These are phyloP conservation scores for Byssoonygena ceratinophila DNA, from an alignment of 2,329 filamentous ascomycete genomes.

Conservation along the genomic window DNA sequence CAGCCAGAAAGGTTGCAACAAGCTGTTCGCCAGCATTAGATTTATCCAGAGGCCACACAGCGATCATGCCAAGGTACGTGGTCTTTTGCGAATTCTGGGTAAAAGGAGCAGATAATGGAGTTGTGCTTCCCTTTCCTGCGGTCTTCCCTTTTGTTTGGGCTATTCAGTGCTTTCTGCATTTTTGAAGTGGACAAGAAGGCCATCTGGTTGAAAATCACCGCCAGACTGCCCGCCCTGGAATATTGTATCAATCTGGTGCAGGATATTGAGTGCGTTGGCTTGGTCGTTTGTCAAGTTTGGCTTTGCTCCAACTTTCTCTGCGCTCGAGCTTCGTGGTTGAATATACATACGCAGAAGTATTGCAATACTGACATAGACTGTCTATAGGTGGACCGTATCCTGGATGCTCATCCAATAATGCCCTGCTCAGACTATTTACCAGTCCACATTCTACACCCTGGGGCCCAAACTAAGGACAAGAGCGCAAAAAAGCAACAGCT, in stretches of 20 bases:
- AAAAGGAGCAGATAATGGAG: too few species aligned
- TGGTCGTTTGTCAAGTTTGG: too few species aligned
- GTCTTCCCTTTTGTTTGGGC: too few species aligned
- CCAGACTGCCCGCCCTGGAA: too few species aligned
- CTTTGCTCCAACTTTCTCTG: too few species aligned
- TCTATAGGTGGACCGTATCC: neutral
- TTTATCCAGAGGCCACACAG: neutral
- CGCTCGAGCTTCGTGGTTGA: too few species aligned
- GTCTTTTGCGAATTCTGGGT: neutral
- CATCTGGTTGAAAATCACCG: too few species aligned
- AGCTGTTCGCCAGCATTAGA: neutral
- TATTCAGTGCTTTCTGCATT: neutral
- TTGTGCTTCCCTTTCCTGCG: neutral
- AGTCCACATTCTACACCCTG: neutral
- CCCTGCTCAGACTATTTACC: conserved; percentile 9
- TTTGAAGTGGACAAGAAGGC: too few species aligned
- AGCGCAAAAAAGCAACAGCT: conserved; percentile 2
- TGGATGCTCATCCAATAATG: conserved; percentile 2
- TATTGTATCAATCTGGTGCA: too few species aligned
- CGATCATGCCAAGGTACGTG: conserved; percentile 5
- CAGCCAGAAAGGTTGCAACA: neutral
- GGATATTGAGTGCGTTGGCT: too few species aligned
- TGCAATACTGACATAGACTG: neutral
- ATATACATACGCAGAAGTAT: too few species aligned
- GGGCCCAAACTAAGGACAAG: neutral